Base-by-base conservation (phyloP, 331 rosid species). In the Stylosanthes scabra region DNA sequence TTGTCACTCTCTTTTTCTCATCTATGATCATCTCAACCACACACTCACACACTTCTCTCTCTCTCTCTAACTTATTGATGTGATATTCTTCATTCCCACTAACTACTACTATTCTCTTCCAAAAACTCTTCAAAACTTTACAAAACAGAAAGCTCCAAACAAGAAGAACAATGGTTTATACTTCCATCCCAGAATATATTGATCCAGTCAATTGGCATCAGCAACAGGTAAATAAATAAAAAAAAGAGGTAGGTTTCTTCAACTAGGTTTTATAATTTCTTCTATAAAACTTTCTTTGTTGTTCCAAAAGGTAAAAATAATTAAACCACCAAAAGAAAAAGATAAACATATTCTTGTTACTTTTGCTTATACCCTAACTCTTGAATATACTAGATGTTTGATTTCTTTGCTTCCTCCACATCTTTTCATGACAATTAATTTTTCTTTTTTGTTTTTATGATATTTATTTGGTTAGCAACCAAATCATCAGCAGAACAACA, bases 171-270 rank as follows among this genome's bases (percentile, higher is more conserved):
- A 93, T 93, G 98, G 93, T 86, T 86, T 93, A 91, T 81, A 79
- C 98, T 60, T 93, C 98, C 83, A 81, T 89, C 73, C 93, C 97
- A 80, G 77, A 96, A 79, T 91, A 89, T 91, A 88, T 88, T 77
- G 97, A 93, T 88, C 94, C 92, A 59, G 63, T 88, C 94, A 89
- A 93, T 79, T 93, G 98, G 98, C 97, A 31, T 2, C 37, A 91
- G 20, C 97, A 89, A 76, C 97, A 91, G 94, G 98, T 91, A 85
- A 66, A 50, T 51, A 73, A 31, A 31, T n/a, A 31, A 31, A 1
- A 31, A 31, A n/a, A 9, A 76, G 78, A n/a, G n/a, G n/a, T n/a
- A n/a, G 72, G 50, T 46, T 80, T 80, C 81, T 71, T 78, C 81
- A 68, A 31, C 37, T 3, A 3, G n/a, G 51, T 80, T 67, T 70